These are phyloP conservation scores for Nakataea oryzae DNA, from an alignment of 2,329 filamentous ascomycete species.

Conservation along the genomic window DNA sequence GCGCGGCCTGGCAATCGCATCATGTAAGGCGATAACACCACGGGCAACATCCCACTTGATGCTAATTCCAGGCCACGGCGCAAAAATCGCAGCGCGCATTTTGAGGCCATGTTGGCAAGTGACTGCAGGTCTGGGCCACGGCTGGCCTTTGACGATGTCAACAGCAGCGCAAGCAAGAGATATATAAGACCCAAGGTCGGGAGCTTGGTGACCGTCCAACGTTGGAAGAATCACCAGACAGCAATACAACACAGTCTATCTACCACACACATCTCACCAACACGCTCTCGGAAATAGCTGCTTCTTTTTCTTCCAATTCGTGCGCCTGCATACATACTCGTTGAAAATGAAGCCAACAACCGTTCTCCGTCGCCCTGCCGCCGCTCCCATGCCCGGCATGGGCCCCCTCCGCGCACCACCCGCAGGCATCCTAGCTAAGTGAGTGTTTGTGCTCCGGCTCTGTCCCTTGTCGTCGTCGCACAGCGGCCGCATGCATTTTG, in stretches of 20 bases:
- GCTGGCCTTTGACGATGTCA: neutral
- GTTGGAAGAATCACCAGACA: neutral
- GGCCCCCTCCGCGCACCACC: neutral
- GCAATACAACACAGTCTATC: neutral
- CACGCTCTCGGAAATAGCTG: too few species aligned
- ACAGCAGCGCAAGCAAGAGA: neutral
- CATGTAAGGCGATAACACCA: neutral
- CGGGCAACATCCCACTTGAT: constrained; percentile 1
- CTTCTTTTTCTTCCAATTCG: too few species aligned
- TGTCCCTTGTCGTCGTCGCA: neutral
- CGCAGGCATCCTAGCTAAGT: neutral
- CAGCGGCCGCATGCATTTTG: neutral
- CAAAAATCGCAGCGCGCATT: neutral
- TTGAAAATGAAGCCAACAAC: constrained; percentile 1
- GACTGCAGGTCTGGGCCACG: neutral
- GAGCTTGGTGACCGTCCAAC: neutral
- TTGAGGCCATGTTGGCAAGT: neutral
- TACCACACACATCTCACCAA: too few species aligned
- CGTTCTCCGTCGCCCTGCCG: neutral
- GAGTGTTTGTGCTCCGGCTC: neutral
- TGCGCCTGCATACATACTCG: neutral
- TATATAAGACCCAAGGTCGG: neutral
- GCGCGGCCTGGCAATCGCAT: neutral
- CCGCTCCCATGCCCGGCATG: neutral
- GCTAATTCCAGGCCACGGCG: neutral